Conservation (phyloP, 768 basidiomycete genomes). For the Macrolepiota dolichaula region DNA sequence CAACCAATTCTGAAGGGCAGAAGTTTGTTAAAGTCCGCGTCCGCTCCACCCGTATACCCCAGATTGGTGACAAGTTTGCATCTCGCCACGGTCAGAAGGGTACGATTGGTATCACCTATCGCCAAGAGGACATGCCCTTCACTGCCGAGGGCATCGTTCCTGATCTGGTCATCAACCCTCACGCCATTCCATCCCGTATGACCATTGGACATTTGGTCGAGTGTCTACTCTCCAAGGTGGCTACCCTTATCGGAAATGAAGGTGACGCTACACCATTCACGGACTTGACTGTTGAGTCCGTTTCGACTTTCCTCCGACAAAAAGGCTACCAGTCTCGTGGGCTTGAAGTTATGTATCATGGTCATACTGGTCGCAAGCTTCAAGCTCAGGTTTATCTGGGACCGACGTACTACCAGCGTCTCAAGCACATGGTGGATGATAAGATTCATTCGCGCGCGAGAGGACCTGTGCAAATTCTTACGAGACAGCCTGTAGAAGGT, state of each 20-base stretch:
- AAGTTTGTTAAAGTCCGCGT: constrained; percentile 99
- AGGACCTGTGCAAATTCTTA: constrained; percentile 97
- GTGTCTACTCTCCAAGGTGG: constrained; percentile 93
- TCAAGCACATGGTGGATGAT: constrained; percentile 99
- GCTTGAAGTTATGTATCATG: constrained; percentile 97
- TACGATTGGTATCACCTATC: constrained; percentile 98
- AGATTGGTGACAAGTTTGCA: constrained; percentile 99
- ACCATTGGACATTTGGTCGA: constrained; percentile 99
- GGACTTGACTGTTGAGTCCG: constrained; percentile 94
- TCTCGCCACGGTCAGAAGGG: constrained; percentile 99
- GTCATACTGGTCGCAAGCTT: constrained; percentile 96
- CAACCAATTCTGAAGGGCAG: constrained; percentile 92
- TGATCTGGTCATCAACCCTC: constrained; percentile 97
- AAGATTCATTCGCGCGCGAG: constrained; percentile 98
- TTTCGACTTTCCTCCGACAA: constrained; percentile 86
- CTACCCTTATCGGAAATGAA: constrained; percentile 93
- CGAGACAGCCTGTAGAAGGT: constrained; percentile 97
- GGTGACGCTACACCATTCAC: constrained; percentile 99
- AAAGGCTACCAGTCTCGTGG: constrained; percentile 97
- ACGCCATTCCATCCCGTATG: constrained; percentile 99
- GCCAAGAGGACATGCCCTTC: constrained; percentile 99
- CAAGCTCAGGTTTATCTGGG: constrained; percentile 98
- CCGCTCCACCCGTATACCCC: constrained; percentile 92
- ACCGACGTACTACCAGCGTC: constrained; percentile 97
- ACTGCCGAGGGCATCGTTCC: constrained; percentile 95